Evolutionary conservation across 495 filamentous ascomycete species (phyloP).

Genomic region (Aspergillus homomorphus): DNA sequence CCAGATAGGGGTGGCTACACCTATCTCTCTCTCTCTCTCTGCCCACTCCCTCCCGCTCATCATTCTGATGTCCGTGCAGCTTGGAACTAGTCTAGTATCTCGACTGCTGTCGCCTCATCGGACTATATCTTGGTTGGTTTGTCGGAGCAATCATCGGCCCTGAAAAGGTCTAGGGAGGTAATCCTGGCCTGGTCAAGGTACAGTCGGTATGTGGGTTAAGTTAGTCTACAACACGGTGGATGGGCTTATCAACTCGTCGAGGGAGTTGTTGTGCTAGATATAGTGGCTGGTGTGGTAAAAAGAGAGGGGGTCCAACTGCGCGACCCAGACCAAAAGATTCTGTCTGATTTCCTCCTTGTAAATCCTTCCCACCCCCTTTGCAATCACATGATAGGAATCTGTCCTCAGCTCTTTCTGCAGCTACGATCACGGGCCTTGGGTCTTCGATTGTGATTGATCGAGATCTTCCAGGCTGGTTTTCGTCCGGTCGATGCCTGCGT

Average conservation of each 20-base stretch:
- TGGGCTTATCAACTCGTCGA: conserved; percentile 12
- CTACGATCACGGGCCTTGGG: neutral
- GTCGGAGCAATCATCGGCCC: neutral
- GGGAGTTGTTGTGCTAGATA: conserved; percentile 4
- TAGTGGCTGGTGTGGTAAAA: conserved; percentile 6
- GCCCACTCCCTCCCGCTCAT: neutral
- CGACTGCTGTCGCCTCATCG: conserved; percentile 9
- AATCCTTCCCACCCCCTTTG: neutral
- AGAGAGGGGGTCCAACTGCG: neutral
- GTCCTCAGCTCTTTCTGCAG: neutral
- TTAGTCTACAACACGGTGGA: neutral
- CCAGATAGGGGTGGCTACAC: neutral
- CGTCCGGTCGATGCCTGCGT: neutral
- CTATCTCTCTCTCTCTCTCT: neutral
- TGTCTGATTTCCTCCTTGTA: neutral
- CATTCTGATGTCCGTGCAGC: conserved; percentile 9
- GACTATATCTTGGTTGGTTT: conserved; percentile 14
- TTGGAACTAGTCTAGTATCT: neutral
- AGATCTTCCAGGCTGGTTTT: neutral
- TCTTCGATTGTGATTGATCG: neutral
- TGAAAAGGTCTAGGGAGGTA: conserved; percentile 2
- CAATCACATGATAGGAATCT: neutral
- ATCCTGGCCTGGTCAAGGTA: conserved; percentile 14
- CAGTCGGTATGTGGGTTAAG: neutral
- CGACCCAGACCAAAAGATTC: neutral